These are phyloP conservation scores for Coemansia sp. DNA, from an alignment of 192 early-diverging fungal genomes.

Conservation along the genomic window DNA sequence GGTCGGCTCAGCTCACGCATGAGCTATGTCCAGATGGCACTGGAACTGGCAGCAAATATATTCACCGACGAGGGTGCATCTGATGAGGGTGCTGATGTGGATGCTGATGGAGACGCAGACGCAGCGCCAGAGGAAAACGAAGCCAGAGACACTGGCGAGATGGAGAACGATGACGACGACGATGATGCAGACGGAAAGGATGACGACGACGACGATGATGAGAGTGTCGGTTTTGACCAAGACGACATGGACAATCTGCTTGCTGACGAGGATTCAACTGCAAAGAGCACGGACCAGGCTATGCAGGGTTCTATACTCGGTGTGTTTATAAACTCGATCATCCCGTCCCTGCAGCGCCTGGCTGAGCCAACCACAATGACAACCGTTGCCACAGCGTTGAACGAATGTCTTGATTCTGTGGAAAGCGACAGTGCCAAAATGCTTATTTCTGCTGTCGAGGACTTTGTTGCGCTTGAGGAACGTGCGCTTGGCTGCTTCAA, in stretches of 20 bases:
- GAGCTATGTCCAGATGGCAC: slow-evolving; percentile 54
- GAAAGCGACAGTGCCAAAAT: slow-evolving; percentile 46
- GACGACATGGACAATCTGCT: slow-evolving; percentile 50
- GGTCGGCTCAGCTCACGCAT: slow-evolving; percentile 27
- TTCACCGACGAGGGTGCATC: slow-evolving; percentile 63
- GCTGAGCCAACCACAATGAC: slow-evolving; percentile 44
- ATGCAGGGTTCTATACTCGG: slow-evolving; percentile 52
- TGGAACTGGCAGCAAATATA: slow-evolving; percentile 85
- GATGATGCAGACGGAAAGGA: slow-evolving; percentile 48
- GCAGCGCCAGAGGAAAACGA: slow-evolving; percentile 7
- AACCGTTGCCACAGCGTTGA: slow-evolving; percentile 23
- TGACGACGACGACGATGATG: slow-evolving; percentile 49
- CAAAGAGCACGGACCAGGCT: slow-evolving; percentile 48
- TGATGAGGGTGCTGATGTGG: too few relatives aligned
- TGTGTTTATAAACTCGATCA: slow-evolving; percentile 39
- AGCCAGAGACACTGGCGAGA: background rate
- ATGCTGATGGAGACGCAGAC: too few relatives aligned
- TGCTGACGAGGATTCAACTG: slow-evolving; percentile 46
- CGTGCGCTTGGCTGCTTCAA: slow-evolving; percentile 72
- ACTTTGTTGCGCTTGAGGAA: slow-evolving; percentile 61
- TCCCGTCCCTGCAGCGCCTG: slow-evolving; percentile 36
- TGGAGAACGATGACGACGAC: slow-evolving; percentile 14
- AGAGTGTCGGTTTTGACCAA: slow-evolving; percentile 53
- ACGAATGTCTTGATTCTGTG: slow-evolving; percentile 24
- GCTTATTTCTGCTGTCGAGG: slow-evolving; percentile 52